These are phyloP conservation scores for Calonectria honghensis DNA, from an alignment of 2,329 filamentous ascomycete species.

Conservation along the genomic window DNA sequence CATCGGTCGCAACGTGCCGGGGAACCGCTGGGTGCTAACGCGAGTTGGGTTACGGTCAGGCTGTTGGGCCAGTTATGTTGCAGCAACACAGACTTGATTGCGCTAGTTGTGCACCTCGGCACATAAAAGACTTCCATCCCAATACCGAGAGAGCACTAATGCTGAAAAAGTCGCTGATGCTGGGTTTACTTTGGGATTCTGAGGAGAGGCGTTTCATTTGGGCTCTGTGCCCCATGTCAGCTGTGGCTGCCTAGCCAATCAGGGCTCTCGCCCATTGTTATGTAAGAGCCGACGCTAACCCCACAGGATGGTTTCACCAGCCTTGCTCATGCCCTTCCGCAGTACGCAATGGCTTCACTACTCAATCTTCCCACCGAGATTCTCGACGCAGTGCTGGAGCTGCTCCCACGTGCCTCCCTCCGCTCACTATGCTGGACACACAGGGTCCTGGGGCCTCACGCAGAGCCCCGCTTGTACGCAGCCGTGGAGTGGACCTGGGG, in stretches of 20 bases:
- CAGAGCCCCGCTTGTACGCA: background rate
- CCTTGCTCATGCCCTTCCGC: background rate
- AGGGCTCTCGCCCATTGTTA: background rate
- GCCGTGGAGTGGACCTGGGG: background rate
- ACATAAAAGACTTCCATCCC: too few species aligned
- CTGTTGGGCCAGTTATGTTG: too few species aligned
- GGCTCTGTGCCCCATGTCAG: background rate
- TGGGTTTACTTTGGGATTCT: too few species aligned
- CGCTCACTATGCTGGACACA: background rate
- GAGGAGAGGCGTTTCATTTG: too few species aligned
- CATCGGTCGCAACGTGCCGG: too few species aligned
- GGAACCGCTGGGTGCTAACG: too few species aligned
- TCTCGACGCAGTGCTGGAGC: background rate
- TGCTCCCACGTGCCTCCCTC: background rate
- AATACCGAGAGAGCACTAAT: too few species aligned
- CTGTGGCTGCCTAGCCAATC: background rate
- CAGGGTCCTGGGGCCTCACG: background rate
- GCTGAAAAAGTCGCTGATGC: too few species aligned
- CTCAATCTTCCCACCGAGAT: background rate
- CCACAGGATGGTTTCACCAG: background rate
- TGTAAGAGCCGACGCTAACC: background rate
- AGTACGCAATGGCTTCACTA: background rate
- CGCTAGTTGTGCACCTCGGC: too few species aligned
- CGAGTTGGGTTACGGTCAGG: too few species aligned
- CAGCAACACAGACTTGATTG: too few species aligned